Evolutionary conservation across 2,329 filamentous ascomycete species (phyloP).

Genomic region (Venturia oleaginea): DNA sequence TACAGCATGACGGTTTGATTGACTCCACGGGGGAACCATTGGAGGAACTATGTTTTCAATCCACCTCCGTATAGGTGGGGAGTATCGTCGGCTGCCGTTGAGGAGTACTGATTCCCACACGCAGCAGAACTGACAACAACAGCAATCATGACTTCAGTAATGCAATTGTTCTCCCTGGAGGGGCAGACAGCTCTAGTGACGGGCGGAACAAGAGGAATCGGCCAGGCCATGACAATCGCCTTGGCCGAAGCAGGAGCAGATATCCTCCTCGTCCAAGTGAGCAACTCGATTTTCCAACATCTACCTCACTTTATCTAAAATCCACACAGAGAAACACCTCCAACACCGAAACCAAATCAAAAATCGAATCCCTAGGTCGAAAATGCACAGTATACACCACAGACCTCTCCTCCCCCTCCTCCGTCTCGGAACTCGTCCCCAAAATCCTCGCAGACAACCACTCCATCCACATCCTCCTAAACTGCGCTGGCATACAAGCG

Average conservation of each 20-base stretch:
- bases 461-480: conserved; percentile 69
- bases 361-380: conserved; percentile 56
- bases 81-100: neutral
- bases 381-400: conserved; percentile 59
- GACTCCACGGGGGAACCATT: neutral
- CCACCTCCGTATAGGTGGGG: neutral
- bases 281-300: neutral
- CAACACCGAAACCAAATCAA: conserved; percentile 48
- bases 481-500: conserved; percentile 79
- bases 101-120: neutral
- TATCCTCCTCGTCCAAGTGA: conserved; percentile 37
- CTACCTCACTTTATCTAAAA: neutral
- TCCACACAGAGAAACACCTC: conserved; percentile 43
- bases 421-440: conserved; percentile 53
- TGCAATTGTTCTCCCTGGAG: conserved; percentile 40
- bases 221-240: conserved; percentile 42
- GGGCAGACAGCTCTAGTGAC: conserved; percentile 42
- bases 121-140: neutral
- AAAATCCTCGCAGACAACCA: conserved; percentile 51
- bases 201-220: conserved; percentile 42
- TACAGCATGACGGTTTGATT: neutral
- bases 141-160: conserved; percentile 25
- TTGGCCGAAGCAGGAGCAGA: conserved; percentile 43
- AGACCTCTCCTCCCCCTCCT: conserved; percentile 54
- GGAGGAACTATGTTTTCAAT: neutral